A percentile compares a stretch with the other conserved stretches of the same genome.
Conservation (phyloP, 345 rosid genomes). For the Populus deltoides region DNA sequence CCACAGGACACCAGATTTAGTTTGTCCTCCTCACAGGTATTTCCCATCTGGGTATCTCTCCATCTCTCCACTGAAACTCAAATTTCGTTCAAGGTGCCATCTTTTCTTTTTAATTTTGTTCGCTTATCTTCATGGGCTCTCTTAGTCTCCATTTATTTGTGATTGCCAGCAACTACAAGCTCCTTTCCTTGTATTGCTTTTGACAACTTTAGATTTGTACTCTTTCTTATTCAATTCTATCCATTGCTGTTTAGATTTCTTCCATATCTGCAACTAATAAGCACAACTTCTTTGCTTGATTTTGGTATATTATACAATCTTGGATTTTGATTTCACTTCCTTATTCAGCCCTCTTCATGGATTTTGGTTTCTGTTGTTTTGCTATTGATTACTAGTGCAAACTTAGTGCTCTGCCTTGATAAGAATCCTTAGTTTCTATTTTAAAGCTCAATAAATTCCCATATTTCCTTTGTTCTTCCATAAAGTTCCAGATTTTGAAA, state of each 20-base stretch:
- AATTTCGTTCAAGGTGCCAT: conserved; percentile 31
- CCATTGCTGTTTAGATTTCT: neutral
- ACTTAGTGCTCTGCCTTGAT: neutral
- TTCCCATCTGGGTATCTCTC: conserved; percentile 14
- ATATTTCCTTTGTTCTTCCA: neutral
- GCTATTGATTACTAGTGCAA: conserved; percentile 1
- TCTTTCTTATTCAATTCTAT: neutral
- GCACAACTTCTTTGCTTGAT: neutral
- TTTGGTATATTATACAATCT: neutral
- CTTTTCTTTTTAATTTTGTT: conserved; percentile 14
- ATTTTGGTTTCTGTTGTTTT: conserved; percentile 7
- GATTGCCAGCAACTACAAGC: neutral
- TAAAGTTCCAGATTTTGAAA: conserved; percentile 26
- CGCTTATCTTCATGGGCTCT: conserved; percentile 2
- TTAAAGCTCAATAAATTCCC: neutral
- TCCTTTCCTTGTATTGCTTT: conserved; percentile 2
- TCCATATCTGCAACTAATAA: neutral
- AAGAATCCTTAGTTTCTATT: conserved; percentile 7
- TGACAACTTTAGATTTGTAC: neutral
- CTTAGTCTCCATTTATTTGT: neutral
- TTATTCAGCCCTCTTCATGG: neutral
- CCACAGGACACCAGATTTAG: conserved; percentile 13
- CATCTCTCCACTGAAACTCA: neutral
- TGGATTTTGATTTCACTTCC: neutral
- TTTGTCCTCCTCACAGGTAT: neutral